phyloP scores from a whole-genome alignment of 2,329 filamentous ascomycete species.

The Colletotrichum sidae region DNA sequence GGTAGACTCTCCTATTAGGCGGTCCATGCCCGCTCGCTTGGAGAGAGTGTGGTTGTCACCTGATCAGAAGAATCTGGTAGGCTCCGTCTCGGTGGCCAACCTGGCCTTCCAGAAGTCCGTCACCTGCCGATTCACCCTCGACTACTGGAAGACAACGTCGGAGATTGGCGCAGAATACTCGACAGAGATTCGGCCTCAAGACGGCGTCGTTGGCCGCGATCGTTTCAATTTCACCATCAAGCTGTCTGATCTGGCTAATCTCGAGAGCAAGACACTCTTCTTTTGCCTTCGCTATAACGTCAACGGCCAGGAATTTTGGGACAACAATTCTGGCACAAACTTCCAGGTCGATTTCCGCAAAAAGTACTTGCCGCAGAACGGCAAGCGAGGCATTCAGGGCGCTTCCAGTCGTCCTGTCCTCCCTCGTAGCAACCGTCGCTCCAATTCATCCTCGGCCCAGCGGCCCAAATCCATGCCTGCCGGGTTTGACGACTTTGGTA shows the following conservation, averaged over 20 bases:
- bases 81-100: slow-evolving; percentile 87
- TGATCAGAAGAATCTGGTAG: slow-evolving; percentile 88
- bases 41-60: slow-evolving; percentile 88
- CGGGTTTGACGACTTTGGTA: slow-evolving; percentile 78
- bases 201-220: slow-evolving; percentile 73
- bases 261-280: slow-evolving; percentile 92
- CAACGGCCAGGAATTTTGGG: slow-evolving; percentile 89
- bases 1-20: slow-evolving; percentile 69
- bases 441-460: slow-evolving; percentile 53
- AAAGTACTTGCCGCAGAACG: slow-evolving; percentile 73
- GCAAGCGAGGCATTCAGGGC: slow-evolving; percentile 65
- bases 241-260: slow-evolving; percentile 87
- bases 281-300: slow-evolving; percentile 92
- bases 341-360: slow-evolving; percentile 95
- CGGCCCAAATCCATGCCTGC: slow-evolving; percentile 67
- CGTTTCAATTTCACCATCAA: slow-evolving; percentile 96
- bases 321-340: slow-evolving; percentile 89
- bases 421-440: slow-evolving; percentile 74
- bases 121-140: slow-evolving; percentile 92
- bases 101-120: slow-evolving; percentile 90
- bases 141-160: slow-evolving; percentile 99
- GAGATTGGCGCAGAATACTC: slow-evolving; percentile 91
- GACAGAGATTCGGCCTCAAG: slow-evolving; percentile 63
- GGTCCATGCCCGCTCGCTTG: slow-evolving; percentile 77
- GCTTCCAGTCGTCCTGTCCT: slow-evolving; percentile 64